Base-by-base conservation (phyloP, 768 basidiomycete genomes). In the Mycena alexandri region DNA sequence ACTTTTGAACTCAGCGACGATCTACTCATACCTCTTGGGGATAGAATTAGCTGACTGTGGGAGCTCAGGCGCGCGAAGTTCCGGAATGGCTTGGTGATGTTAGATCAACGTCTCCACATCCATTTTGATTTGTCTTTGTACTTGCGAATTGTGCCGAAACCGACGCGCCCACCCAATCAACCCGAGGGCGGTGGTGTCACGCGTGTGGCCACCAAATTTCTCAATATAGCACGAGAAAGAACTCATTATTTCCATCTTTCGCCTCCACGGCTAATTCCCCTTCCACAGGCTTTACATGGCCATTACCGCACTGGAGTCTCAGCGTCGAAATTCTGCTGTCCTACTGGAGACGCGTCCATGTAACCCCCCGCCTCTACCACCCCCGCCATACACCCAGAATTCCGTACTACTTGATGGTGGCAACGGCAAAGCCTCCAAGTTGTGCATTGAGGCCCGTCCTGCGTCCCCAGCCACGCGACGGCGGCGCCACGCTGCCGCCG, bases 141-240 rank as follows among this genome's bases (percentile, higher is more conserved):
- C 57, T 62, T 48, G 19, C 24, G 29, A 61, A 57, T 57, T 62
- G 60, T 55, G 22, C 58, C 36, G 11, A 38, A 14, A 3, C 5
- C 14, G 47, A 67, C 41, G 47, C 38, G 38, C 38, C 38, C 4
- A 38, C 38, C 38, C 4, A 38, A 14, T 38, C 36, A 38, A 33
- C 46, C 53, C 54, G 43, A 47, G 63, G 47, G 9, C 6, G 34
- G 12, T 47, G 29, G 36, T 44, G 46, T 61, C 66, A 62, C 66
- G 59, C 59, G 47, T 56, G 65, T 67, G 65, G 60, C 65, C 65
- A 62, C 60, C 41, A 24, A 19, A 34, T 29, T 57, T 29, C 21
- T 57, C 46, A 17, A 62, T 68, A 63, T 57, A 61, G 48, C 55
- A 29, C 44, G 22, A 22, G n/a, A 12, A 17, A 44, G 51, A 24